Conservation (phyloP, 768 basidiomycete genomes). For the Pleurotus salmoneostramineus region DNA sequence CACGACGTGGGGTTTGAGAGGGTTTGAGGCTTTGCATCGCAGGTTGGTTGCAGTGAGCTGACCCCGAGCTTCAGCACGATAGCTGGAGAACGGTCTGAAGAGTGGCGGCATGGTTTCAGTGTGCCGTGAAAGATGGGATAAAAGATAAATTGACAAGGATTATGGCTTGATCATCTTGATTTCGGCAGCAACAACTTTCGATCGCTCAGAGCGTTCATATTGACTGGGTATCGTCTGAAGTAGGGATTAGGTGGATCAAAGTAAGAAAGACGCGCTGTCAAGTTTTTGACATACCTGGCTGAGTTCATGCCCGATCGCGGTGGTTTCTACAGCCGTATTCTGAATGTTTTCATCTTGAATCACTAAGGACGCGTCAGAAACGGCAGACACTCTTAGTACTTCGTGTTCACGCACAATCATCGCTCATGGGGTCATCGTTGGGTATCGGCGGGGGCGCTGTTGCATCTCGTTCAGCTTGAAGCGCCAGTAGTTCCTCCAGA, state of each 20-base stretch:
- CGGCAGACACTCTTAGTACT: neutral
- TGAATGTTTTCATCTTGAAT: constrained; percentile 1
- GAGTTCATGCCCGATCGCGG: constrained; percentile 42
- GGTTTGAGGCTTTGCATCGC: too few relatives aligned
- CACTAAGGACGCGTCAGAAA: neutral
- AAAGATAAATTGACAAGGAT: neutral
- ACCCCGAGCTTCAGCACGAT: too few relatives aligned
- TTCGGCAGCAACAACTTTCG: constrained; percentile 42
- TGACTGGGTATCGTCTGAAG: constrained; percentile 44
- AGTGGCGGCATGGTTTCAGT: too few relatives aligned
- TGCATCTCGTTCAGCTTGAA: constrained; percentile 23
- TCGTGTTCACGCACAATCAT: constrained; percentile 2
- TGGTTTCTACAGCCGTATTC: constrained; percentile 23
- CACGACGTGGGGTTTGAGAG: too few relatives aligned
- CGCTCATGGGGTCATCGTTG: constrained; percentile 18
- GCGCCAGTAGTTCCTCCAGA: constrained; percentile 24
- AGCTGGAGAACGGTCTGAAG: too few relatives aligned
- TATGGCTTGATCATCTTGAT: constrained; percentile 43
- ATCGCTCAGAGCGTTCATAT: constrained; percentile 43
- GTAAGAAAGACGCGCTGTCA: neutral
- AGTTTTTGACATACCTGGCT: constrained; percentile 39
- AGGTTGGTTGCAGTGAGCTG: too few relatives aligned
- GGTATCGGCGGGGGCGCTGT: constrained; percentile 15
- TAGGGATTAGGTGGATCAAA: neutral
- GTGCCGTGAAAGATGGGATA: too few relatives aligned